Evolutionary conservation across 2,329 filamentous ascomycete genomes (phyloP), one percentile per base, ranked within the genome.

Genomic region (Fusarium sp.): DNA sequence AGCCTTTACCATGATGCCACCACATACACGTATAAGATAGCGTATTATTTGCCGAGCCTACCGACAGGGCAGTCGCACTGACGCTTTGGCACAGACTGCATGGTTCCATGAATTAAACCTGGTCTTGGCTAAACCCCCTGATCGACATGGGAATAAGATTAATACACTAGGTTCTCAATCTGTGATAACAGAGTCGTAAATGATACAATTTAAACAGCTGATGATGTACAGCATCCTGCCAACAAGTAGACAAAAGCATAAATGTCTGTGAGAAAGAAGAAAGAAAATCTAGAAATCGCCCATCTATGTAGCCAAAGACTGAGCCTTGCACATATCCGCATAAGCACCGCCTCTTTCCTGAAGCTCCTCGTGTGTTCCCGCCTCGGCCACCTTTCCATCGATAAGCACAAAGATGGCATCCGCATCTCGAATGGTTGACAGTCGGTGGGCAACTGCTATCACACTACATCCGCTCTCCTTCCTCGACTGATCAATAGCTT

Each of bases 331-430:
- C 66, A 69, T 69, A 15, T 69, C 66, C 8, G 67, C 45, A 53
- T 69, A 69, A 23, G 67, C 56, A 38, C 65, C 65, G 15, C 56
- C 38, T 30, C 33, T 59, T 82, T 76, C 72, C n/a, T 90, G 76
- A 3, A 91, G 79, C 42, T 86, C 81, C 8, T 86, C 81, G 57
- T 91, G 87, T 1, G 83, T 86, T 0, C 88, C 89, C 68, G 85
- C 79, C 74, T 91, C 88, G 8, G 87, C 78, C 5, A 88, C 82
- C 38, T 80, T 75, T 0, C 89, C 89, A 57, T 84, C 78, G 4
- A 84, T 80, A 64, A 91, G 78, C 7, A 91, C 88, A n/a, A 90
- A 78, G 46, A 91, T 91, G 49, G 85, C 83, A 67, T 91, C 86
- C 0, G 88, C 88, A 52, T 84, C 78, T 62, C 82, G 83, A 60